phyloP scores from a whole-genome alignment of 148 eudicot genomes.

The Nepenthes gracilis region DNA sequence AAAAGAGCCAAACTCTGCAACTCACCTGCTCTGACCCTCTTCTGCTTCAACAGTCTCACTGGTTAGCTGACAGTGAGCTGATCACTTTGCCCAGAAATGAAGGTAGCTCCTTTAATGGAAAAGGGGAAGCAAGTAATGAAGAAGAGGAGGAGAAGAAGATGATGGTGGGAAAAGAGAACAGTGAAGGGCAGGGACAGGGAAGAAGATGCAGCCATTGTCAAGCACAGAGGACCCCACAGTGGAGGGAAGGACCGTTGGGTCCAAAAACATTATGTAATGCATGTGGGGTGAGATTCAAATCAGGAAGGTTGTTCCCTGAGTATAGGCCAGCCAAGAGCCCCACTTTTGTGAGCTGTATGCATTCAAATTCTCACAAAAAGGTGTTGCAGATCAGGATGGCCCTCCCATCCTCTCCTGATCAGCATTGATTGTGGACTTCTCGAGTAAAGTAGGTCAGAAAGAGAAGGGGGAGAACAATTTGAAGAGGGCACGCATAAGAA shows the following conservation, averaged over 20 bases:
- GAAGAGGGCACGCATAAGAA: too few species aligned
- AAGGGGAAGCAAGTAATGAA: too few species aligned
- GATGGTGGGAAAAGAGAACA: constrained; percentile 3
- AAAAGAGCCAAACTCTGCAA: not conserved
- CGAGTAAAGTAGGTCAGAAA: too few species aligned
- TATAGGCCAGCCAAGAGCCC: constrained; percentile 53
- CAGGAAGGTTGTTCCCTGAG: constrained; percentile 44
- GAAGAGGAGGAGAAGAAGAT: not conserved
- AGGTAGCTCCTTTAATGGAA: not conserved
- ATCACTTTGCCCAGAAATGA: constrained; percentile 20
- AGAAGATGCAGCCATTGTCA: constrained; percentile 42
- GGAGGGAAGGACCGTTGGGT: constrained; percentile 49
- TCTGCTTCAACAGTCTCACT: constrained; percentile 29
- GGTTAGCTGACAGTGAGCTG: constrained; percentile 41
- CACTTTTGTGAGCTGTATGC: constrained; percentile 32
- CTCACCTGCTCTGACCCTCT: constrained; percentile 21
- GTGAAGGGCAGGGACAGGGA: constrained; percentile 1
- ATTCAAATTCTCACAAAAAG: constrained; percentile 37
- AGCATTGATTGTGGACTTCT: not conserved
- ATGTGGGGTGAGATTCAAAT: constrained; percentile 44
- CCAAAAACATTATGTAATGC: constrained; percentile 52
- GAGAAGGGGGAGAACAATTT: too few species aligned
- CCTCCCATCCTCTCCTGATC: constrained; percentile 2
- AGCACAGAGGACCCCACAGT: constrained; percentile 37
- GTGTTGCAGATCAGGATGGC: constrained; percentile 34